Evolutionary conservation across 768 basidiomycete species (phyloP).

Genomic region (Tephrocybe rancida): DNA sequence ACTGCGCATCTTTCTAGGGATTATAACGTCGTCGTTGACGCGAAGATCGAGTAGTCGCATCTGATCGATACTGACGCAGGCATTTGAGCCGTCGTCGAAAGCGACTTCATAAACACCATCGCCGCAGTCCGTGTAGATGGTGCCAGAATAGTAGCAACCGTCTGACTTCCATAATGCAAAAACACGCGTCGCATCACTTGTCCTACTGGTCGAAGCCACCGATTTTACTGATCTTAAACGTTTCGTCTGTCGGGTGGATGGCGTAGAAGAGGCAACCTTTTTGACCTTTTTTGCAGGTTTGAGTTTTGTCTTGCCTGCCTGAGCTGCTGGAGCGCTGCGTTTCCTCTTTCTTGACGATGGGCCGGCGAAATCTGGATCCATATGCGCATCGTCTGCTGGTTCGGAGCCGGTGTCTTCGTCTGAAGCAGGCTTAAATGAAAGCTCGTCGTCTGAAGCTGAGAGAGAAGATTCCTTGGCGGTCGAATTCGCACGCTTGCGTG

Average conservation of each 20-base stretch:
- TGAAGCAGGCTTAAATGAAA: slow-evolving; percentile 9
- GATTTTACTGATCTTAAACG: slow-evolving; percentile 45
- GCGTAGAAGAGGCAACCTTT: slow-evolving; percentile 29
- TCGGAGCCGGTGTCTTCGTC: slow-evolving; percentile 40
- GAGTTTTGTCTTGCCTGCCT: slow-evolving; percentile 22
- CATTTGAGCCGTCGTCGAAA: slow-evolving; percentile 69
- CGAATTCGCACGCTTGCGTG: slow-evolving; percentile 19
- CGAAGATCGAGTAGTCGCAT: slow-evolving; percentile 55
- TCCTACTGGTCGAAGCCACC: slow-evolving; percentile 26
- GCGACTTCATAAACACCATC: slow-evolving; percentile 44
- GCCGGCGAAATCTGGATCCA: slow-evolving; percentile 30
- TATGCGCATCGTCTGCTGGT: slow-evolving; percentile 42
- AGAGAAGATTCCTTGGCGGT: slow-evolving; percentile 14
- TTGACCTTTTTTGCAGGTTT: slow-evolving; percentile 22
- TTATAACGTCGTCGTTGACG: slow-evolving; percentile 59
- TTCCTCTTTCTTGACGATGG: slow-evolving; percentile 48
- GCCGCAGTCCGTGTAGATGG: slow-evolving; percentile 38
- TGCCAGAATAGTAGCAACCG: slow-evolving; percentile 64
- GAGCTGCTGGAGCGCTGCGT: slow-evolving; percentile 27
- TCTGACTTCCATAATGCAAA: slow-evolving; percentile 69
- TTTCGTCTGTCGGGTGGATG: slow-evolving; percentile 36
- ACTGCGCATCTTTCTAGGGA: slow-evolving; percentile 27
- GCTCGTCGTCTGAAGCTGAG: slow-evolving; percentile 31
- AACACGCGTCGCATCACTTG: slow-evolving; percentile 48
- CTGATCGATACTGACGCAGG: slow-evolving; percentile 47